Conservation (phyloP, 192 early-diverging fungal species). For the Radiomyces spectabilis region DNA sequence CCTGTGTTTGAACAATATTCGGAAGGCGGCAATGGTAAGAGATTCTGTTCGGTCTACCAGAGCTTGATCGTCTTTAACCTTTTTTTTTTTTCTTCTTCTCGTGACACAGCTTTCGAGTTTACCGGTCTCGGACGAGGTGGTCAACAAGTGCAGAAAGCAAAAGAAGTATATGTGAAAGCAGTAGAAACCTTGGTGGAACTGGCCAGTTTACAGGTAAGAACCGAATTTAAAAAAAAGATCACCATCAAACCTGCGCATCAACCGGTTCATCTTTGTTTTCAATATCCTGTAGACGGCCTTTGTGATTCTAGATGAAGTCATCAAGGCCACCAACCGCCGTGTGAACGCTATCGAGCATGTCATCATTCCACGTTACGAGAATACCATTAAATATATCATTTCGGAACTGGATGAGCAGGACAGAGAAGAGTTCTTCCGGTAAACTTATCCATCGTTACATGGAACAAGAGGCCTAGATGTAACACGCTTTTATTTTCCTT, state of each 20-base stretch:
- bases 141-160: conserved; percentile 92
- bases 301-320: conserved; percentile 98
- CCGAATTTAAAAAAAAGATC: not conserved
- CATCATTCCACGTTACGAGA: conserved; percentile 97
- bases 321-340: conserved; percentile 97
- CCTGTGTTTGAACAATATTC: conserved; percentile 86
- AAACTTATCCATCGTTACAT: not conserved
- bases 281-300: conserved; percentile 94
- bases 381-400: conserved; percentile 94
- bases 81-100: not conserved
- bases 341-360: conserved; percentile 99
- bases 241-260: not conserved
- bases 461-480: not conserved
- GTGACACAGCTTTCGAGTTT: conserved; percentile 76
- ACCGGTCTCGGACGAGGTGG: conserved; percentile 98
- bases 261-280: not conserved
- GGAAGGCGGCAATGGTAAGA: conserved; percentile 82
- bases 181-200: conserved; percentile 94
- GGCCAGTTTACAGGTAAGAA: conserved; percentile 87
- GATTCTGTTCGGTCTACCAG: no score
- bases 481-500: not conserved
- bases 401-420: conserved; percentile 98
- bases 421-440: conserved; percentile 97
- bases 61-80: no score
- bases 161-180: conserved; percentile 91